Percentiles rank a stretch among this genome's conserved stretches.
Evolutionary conservation across 1,139 yeast genomes (phyloP).

Genomic region (Suzukiozyma palmioleophila): DNA sequence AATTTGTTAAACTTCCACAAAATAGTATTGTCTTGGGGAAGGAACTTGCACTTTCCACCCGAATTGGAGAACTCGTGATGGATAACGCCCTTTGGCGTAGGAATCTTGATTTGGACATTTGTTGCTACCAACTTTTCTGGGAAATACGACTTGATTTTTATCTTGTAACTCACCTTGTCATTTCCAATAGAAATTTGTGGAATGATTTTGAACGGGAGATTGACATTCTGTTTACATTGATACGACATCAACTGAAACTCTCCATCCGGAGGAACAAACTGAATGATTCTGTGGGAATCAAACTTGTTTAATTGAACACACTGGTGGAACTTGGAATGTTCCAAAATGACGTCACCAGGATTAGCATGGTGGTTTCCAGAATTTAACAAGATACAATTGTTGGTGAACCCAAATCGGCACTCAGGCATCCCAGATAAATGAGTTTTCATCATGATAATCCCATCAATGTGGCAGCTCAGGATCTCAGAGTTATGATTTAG

Average conservation of each 20-base stretch:
- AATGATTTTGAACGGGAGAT: slow-evolving; percentile 68
- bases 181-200: slow-evolving; percentile 55
- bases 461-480: slow-evolving; percentile 71
- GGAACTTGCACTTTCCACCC: slow-evolving; percentile 65
- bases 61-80: slow-evolving; percentile 49
- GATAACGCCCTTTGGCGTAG: slow-evolving; percentile 63
- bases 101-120: slow-evolving; percentile 60
- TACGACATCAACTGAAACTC: slow-evolving; percentile 85
- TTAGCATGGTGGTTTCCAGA: slow-evolving; percentile 13
- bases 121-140: slow-evolving; percentile 62
- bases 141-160: slow-evolving; percentile 59
- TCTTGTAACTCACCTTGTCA: slow-evolving; percentile 48
- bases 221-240: slow-evolving; percentile 49
- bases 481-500: slow-evolving; percentile 58
- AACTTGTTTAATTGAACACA: slow-evolving; percentile 81
- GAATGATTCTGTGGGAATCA: slow-evolving; percentile 74
- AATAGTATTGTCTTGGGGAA: slow-evolving; percentile 60
- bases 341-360: slow-evolving; percentile 50
- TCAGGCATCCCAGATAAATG: slow-evolving; percentile 73
- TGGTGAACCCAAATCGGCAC: slow-evolving; percentile 61
- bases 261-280: slow-evolving; percentile 93
- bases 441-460: slow-evolving; percentile 66
- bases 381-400: slow-evolving; percentile 26
- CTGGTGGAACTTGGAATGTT: slow-evolving; percentile 86
- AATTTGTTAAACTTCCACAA: slow-evolving; percentile 71